Conservation (phyloP, 1,139 yeast genomes). For the Hemisphaericaspora lyxosophila region DNA sequence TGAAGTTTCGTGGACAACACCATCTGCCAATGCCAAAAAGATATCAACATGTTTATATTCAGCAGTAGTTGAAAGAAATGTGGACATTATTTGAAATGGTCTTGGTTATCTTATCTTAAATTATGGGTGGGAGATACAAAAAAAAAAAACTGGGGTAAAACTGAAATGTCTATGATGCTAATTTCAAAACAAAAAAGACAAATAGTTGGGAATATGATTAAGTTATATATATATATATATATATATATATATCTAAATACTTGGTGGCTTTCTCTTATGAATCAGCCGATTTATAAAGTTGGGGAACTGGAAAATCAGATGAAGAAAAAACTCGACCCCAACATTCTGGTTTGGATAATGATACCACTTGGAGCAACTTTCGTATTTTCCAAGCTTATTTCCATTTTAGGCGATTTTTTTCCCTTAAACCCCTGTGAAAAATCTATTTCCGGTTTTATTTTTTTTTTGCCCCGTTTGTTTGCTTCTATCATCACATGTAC, state of each 20-base stretch:
- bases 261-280: background rate
- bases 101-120: no score
- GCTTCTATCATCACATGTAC: no score
- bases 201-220: no score
- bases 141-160: no score
- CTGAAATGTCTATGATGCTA: no score
- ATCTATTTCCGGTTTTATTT: background rate
- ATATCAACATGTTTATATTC: constrained; percentile 29
- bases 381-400: background rate
- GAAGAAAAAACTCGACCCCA: background rate
- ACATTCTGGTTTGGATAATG: background rate
- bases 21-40: constrained; percentile 34
- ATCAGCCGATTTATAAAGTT: background rate
- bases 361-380: background rate
- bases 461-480: no score
- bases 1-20: constrained; percentile 33
- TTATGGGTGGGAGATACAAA: no score
- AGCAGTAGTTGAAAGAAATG: constrained; percentile 18
- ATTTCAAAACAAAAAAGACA: no score
- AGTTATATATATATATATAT: no score
- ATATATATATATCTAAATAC: background rate
- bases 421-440: background rate
- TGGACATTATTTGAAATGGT: no score
- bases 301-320: background rate
- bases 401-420: background rate